A percentile compares a stretch with the other conserved stretches of the same genome.
Conservation (phyloP, 176 grass and related monocot species). For the Microstegium vimineum region DNA sequence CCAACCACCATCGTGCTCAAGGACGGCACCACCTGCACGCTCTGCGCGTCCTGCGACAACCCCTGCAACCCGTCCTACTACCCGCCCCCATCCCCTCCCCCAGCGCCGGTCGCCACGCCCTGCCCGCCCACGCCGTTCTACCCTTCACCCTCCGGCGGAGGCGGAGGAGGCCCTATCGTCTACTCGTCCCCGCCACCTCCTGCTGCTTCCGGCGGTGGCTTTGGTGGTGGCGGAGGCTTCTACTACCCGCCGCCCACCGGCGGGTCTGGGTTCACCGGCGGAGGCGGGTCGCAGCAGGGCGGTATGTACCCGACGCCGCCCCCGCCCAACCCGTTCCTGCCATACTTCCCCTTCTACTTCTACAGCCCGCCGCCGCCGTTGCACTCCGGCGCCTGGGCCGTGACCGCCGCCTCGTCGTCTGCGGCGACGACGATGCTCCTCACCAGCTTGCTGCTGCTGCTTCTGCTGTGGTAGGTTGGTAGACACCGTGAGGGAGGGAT, state of each 20-base stretch:
- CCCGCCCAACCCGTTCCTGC: conserved; percentile 92
- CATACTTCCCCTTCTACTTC: conserved; percentile 98
- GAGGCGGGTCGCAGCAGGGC: not conserved
- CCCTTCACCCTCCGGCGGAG: not conserved
- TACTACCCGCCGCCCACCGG: conserved; percentile 36
- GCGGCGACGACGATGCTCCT: not conserved
- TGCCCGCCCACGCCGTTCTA: conserved; percentile 41
- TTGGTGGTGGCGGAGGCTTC: not conserved
- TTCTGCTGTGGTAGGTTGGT: conserved; percentile 15
- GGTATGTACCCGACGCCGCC: conserved; percentile 54
- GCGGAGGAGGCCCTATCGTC: not conserved
- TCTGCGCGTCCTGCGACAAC: conserved; percentile 84
- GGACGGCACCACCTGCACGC: conserved; percentile 76
- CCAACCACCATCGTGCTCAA: conserved; percentile 43
- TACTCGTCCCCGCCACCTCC: conserved; percentile 46
- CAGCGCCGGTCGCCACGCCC: conserved; percentile 18
- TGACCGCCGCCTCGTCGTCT: not conserved
- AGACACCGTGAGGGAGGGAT: not conserved
- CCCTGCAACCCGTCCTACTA: conserved; percentile 58
- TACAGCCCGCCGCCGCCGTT: conserved; percentile 70
- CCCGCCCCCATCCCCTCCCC: conserved; percentile 43
- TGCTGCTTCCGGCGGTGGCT: not conserved
- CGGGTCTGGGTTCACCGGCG: no score
- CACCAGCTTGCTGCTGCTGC: not conserved
- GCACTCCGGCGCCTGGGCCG: not conserved